phyloP scores from a whole-genome alignment of 1,284 basidiomycete species.

The Lentinus polychrous region DNA sequence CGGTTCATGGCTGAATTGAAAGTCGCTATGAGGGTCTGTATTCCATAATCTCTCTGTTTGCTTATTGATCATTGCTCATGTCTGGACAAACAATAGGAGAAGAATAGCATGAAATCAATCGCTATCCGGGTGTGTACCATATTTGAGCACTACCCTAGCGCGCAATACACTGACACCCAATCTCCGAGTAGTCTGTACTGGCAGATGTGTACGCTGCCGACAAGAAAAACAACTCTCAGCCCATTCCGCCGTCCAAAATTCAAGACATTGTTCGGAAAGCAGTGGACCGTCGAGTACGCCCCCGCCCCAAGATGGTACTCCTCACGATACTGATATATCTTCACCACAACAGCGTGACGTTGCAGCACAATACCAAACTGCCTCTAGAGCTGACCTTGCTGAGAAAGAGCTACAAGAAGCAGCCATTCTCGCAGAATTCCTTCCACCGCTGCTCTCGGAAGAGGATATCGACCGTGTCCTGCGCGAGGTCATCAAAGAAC shows the following conservation, averaged over 20 bases:
- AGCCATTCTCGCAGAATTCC: constrained; percentile 42
- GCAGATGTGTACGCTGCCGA: constrained; percentile 64
- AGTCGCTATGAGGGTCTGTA: constrained; percentile 53
- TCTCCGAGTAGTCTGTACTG: constrained; percentile 45
- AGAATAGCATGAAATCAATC: constrained; percentile 46
- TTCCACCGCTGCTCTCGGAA: constrained; percentile 53
- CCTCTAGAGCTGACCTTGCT: constrained; percentile 58
- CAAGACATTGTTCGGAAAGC: constrained; percentile 51
- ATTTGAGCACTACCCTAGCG: neutral
- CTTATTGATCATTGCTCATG: neutral
- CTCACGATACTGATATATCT: neutral
- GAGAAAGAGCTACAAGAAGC: constrained; percentile 55
- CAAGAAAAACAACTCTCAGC: constrained; percentile 44
- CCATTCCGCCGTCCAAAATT: constrained; percentile 38
- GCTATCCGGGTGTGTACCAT: constrained; percentile 47
- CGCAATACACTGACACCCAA: no score
- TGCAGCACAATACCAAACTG: constrained; percentile 45
- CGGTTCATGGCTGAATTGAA: constrained; percentile 27
- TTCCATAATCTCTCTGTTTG: neutral
- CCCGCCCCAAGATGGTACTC: constrained; percentile 1
- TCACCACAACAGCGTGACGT: constrained; percentile 45
- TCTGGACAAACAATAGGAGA: constrained; percentile 35
- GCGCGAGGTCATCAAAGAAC: constrained; percentile 30
- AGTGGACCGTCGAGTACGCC: constrained; percentile 49
- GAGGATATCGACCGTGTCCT: constrained; percentile 48